Evolutionary conservation across 768 basidiomycete genomes (phyloP).

Genomic region (Trametes coccinea): DNA sequence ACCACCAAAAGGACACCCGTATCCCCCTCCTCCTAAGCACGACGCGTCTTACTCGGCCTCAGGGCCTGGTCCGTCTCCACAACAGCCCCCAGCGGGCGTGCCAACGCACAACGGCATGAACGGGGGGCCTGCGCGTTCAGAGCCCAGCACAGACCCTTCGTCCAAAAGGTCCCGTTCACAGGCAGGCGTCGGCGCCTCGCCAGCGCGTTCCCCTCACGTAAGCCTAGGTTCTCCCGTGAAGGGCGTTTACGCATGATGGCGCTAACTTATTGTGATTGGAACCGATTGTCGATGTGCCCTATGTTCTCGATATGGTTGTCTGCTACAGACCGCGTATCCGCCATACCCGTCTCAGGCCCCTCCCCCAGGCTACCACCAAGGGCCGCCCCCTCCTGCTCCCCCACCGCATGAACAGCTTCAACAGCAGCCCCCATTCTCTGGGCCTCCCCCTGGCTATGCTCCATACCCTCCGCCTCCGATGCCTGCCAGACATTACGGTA

Average conservation of each 20-base stretch:
- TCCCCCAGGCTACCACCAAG: constrained; percentile 36
- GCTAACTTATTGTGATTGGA: constrained; percentile 21
- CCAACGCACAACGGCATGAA: constrained; percentile 24
- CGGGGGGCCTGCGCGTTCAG: constrained; percentile 26
- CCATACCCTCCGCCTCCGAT: constrained; percentile 31
- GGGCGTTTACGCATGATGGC: constrained; percentile 20
- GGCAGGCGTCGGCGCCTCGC: constrained; percentile 41
- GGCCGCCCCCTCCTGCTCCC: constrained; percentile 35
- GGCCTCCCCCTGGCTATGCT: constrained; percentile 24
- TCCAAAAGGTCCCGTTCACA: constrained; percentile 24
- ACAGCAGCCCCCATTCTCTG: constrained; percentile 39
- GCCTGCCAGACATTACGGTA: constrained; percentile 23
- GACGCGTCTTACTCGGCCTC: constrained; percentile 53
- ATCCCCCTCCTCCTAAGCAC: constrained; percentile 42
- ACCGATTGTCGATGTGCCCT: constrained; percentile 21
- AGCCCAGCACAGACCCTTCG: constrained; percentile 18
- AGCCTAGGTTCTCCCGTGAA: constrained; percentile 30
- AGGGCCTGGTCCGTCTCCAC: constrained; percentile 44
- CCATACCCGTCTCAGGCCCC: constrained; percentile 46
- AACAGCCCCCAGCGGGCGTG: constrained; percentile 16
- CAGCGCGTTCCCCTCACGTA: constrained; percentile 54
- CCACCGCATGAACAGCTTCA: constrained; percentile 47
- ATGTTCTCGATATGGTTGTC: constrained; percentile 13
- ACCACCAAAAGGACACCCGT: constrained; percentile 26
- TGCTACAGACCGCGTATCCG: constrained; percentile 38